phyloP scores from a whole-genome alignment of 331 rosid genomes.

The Quercus tomentella region DNA sequence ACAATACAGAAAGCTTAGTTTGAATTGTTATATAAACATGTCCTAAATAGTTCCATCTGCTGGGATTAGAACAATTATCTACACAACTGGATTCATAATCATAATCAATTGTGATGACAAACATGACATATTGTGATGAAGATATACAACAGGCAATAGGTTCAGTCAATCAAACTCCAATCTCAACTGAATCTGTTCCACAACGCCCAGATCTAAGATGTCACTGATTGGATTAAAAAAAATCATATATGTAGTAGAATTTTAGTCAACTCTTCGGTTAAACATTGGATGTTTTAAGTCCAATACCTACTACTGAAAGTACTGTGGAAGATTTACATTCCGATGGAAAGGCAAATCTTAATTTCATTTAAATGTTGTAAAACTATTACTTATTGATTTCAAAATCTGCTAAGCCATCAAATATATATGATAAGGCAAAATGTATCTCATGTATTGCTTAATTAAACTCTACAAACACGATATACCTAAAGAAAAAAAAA shows the following conservation, averaged over 20 bases:
- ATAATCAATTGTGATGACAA: background rate
- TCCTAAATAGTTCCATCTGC: background rate
- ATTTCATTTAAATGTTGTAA: background rate
- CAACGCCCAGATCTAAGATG: background rate
- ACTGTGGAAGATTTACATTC: background rate
- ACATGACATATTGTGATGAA: background rate
- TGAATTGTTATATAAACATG: background rate
- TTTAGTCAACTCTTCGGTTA: too few species aligned
- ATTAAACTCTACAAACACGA: too few species aligned
- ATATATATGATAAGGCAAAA: too few species aligned
- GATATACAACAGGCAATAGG: background rate
- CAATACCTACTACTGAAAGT: background rate
- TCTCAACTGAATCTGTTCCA: background rate
- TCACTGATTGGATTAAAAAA: background rate
- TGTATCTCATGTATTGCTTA: too few species aligned
- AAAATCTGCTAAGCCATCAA: background rate
- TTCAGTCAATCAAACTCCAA: background rate
- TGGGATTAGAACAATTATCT: background rate
- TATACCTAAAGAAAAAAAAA: too few species aligned
- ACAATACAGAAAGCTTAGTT: background rate
- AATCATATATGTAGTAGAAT: background rate
- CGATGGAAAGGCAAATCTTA: background rate
- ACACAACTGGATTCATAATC: background rate
- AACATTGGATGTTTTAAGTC: too few species aligned
- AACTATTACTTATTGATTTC: background rate